Evolutionary conservation across 768 basidiomycete species (phyloP).

Genomic region (Amanita rimosa): DNA sequence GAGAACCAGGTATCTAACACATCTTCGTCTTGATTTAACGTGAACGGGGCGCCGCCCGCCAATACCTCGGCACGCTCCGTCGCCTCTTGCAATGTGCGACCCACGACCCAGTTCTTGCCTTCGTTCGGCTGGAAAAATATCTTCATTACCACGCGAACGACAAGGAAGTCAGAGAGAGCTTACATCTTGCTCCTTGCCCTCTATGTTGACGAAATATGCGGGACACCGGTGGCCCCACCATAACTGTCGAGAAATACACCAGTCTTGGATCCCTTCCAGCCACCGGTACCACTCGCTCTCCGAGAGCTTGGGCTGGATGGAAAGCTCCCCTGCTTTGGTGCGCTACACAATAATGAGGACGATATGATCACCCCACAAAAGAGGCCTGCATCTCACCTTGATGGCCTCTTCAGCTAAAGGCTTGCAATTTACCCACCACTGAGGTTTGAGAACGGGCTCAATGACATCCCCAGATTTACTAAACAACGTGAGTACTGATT

Average conservation of each 20-base stretch:
- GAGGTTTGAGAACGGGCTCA: slow-evolving; percentile 90
- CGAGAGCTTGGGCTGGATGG: slow-evolving; percentile 73
- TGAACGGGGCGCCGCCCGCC: slow-evolving; percentile 57
- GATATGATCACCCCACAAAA: background rate
- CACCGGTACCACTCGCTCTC: slow-evolving; percentile 95
- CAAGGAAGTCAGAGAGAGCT: slow-evolving; percentile 11
- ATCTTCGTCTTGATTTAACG: slow-evolving; percentile 87
- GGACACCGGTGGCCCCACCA: slow-evolving; percentile 99
- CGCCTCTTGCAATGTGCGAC: slow-evolving; percentile 68
- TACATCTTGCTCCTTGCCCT: slow-evolving; percentile 63
- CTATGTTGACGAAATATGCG: slow-evolving; percentile 84
- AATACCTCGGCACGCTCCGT: slow-evolving; percentile 59
- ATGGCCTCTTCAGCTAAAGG: slow-evolving; percentile 85
- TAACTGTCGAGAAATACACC: slow-evolving; percentile 97
- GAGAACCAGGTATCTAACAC: slow-evolving; percentile 99
- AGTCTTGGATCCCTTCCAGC: slow-evolving; percentile 93
- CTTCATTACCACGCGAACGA: background rate
- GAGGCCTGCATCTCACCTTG: slow-evolving; percentile 37
- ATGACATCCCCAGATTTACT: slow-evolving; percentile 97
- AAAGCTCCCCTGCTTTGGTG: slow-evolving; percentile 77
- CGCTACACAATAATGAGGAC: slow-evolving; percentile 35
- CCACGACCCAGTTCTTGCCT: slow-evolving; percentile 86
- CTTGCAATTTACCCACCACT: slow-evolving; percentile 98
- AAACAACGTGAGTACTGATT: slow-evolving; percentile 4
- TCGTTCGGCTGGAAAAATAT: slow-evolving; percentile 37